These are phyloP conservation scores for Penicillium chermesinum DNA, from an alignment of 495 filamentous ascomycete species.

Conservation along the genomic window DNA sequence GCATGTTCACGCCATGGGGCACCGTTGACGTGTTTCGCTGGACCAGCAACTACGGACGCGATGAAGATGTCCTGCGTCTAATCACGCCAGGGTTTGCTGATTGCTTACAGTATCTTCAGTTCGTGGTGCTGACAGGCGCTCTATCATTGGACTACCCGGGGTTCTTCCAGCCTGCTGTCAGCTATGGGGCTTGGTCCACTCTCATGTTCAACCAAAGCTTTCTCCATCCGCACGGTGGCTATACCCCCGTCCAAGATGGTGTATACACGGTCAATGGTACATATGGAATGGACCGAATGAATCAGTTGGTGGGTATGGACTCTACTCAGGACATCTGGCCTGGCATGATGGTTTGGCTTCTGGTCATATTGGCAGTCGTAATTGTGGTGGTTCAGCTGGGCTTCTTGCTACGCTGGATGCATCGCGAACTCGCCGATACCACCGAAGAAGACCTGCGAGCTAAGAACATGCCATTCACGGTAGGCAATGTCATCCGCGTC, in stretches of 20 bases:
- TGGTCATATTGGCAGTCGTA: conserved; percentile 63
- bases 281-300: conserved; percentile 73
- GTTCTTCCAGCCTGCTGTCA: conserved; percentile 87
- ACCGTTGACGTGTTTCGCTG: conserved; percentile 83
- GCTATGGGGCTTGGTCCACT: conserved; percentile 77
- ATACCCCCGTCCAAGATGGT: conserved; percentile 68
- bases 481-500: conserved; percentile 81
- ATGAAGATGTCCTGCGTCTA: conserved; percentile 83
- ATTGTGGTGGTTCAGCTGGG: conserved; percentile 71
- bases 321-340: conserved; percentile 81
- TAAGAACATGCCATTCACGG: conserved; percentile 90
- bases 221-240: conserved; percentile 59
- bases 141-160: conserved; percentile 87
- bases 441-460: conserved; percentile 79
- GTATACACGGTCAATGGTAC: conserved; percentile 67
- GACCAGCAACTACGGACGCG: conserved; percentile 93
- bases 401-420: conserved; percentile 69
- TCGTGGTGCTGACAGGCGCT: conserved; percentile 79
- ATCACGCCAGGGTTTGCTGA: conserved; percentile 97
- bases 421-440: conserved; percentile 61
- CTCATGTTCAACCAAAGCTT: conserved; percentile 95
- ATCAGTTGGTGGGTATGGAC: conserved; percentile 80
- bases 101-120: conserved; percentile 96
- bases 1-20: conserved; percentile 90
- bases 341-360: conserved; percentile 80